Evolutionary conservation across 352 stramenopile genomes (phyloP).

Genomic region (Globisporangium nunn): DNA sequence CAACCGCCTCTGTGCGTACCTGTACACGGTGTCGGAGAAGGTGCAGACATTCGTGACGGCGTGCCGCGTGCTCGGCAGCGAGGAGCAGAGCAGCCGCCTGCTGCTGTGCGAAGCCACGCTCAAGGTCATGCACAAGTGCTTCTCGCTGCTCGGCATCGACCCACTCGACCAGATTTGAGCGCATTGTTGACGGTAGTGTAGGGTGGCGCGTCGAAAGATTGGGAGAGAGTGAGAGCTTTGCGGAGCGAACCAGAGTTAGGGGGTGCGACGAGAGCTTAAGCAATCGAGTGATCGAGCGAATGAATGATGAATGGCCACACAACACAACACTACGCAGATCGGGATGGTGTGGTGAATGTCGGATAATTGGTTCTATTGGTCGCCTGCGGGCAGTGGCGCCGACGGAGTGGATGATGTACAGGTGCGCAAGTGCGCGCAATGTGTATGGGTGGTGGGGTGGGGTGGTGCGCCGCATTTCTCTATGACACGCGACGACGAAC

Average conservation of each 20-base stretch:
- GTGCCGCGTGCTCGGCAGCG: constrained; percentile 93
- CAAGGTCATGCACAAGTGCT: constrained; percentile 93
- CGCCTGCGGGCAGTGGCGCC: no score
- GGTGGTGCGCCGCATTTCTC: not conserved
- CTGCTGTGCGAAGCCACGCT: constrained; percentile 94
- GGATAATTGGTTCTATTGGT: not conserved
- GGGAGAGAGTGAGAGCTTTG: not conserved
- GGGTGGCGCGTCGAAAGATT: not conserved
- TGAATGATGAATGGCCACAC: no score
- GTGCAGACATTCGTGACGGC: constrained; percentile 98
- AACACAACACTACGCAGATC: no score
- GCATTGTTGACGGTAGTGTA: not conserved
- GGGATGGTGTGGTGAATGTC: not conserved
- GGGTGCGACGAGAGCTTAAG: no score
- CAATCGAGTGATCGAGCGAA: no score
- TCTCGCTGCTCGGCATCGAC: constrained; percentile 91
- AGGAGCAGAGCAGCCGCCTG: constrained; percentile 94
- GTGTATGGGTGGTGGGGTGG: not conserved
- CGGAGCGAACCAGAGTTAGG: not conserved
- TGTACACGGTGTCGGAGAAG: constrained; percentile 96
- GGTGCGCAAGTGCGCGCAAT: not conserved
- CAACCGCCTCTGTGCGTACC: constrained; percentile 97
- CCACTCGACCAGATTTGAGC: constrained; percentile 92
- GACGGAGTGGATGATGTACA: not conserved
- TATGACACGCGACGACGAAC: constrained; percentile 1